Base-by-base conservation (phyloP, 768 basidiomycete species). In the Pisolithus tinctorius region DNA sequence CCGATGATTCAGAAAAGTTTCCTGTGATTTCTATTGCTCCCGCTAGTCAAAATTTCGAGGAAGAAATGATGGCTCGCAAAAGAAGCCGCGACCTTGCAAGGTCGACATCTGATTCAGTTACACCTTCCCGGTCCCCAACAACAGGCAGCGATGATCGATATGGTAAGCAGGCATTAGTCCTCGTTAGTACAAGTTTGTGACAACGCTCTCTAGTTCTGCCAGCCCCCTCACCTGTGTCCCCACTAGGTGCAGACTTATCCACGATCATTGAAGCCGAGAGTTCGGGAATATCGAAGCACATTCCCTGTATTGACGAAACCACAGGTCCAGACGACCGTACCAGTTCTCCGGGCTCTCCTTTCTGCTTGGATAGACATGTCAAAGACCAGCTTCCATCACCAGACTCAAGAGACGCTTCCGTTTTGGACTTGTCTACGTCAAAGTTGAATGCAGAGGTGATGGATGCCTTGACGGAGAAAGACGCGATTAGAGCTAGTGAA, bases 201-300 rank as follows among this genome's bases (percentile, higher is more conserved):
- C 40, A 59, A 23, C n/a, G 9, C 20, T 17, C 2, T 31, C 0
- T 25, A 60, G 60, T 63, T 7, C 45, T 66, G 14, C 60, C 63
- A 39, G 40, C 53, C 1, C 63, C 53, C 17, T 60, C 71, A 6
- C 68, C 78, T 47, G 69, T 70, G 10, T 69, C 75, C 4, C 69
- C 72, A 1, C 43, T 60, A 31, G 58, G 61, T 13, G 75, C 75
- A 3, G 86, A 88, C 54, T 71, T 89, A 36, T 88, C 86, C 7
- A 87, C 83, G 10, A 89, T 89, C 51, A 72, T 88, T 9, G 86
- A 89, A 64, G 81, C 83, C 3, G 86, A 89, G 56, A 83, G 76
- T 23, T 89, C 87, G 27, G 82, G 82, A 9, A 74, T 84, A 20
- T 78, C 77, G 1, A 82, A 74, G 57, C 70, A 79, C 54, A 57